These are phyloP conservation scores for Leccinum disarticulatum DNA, from an alignment of 768 basidiomycete species.

Conservation along the genomic window DNA sequence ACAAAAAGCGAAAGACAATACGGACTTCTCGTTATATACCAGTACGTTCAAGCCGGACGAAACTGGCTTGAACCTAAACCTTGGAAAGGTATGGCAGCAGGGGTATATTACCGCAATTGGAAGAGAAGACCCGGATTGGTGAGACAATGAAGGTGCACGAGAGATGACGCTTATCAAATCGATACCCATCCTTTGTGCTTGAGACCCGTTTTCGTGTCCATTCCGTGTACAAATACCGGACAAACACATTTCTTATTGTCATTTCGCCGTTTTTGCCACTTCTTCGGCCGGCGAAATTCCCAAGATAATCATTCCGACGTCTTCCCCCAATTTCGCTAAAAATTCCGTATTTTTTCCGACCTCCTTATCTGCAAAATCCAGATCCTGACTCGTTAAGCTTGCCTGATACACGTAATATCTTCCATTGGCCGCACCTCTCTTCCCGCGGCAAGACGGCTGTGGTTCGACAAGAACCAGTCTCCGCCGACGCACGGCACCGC, in stretches of 20 bases:
- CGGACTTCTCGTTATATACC: slow-evolving; percentile 54
- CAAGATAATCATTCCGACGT: slow-evolving; percentile 23
- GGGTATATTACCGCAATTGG: slow-evolving; percentile 23
- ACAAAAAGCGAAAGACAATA: slow-evolving; percentile 59
- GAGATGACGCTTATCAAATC: slow-evolving; percentile 33
- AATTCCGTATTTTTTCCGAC: slow-evolving; percentile 33
- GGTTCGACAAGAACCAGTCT: slow-evolving; percentile 14
- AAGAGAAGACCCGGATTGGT: slow-evolving; percentile 23
- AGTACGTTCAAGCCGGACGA: slow-evolving; percentile 27
- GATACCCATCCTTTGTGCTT: slow-evolving; percentile 29
- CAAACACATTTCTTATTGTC: slow-evolving; percentile 51
- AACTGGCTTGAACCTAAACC: slow-evolving; percentile 39
- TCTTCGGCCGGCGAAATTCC: slow-evolving; percentile 38
- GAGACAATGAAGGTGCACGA: slow-evolving; percentile 35
- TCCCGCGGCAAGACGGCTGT: slow-evolving; percentile 31
- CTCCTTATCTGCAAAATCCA: slow-evolving; percentile 33
- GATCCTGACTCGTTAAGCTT: slow-evolving; percentile 33
- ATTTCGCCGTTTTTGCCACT: slow-evolving; percentile 31
- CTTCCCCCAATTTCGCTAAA: slow-evolving; percentile 27
- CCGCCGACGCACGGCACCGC: slow-evolving; percentile 35
- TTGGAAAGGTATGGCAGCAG: slow-evolving; percentile 21
- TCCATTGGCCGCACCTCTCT: slow-evolving; percentile 25
- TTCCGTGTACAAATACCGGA: slow-evolving; percentile 40
- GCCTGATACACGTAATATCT: slow-evolving; percentile 28
- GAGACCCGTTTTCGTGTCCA: slow-evolving; percentile 38